Evolutionary conservation across 202 grass and related monocot species (phyloP), one percentile per base, ranked within the genome.

Genomic region (Schoenoplectus tabernaemontani): DNA sequence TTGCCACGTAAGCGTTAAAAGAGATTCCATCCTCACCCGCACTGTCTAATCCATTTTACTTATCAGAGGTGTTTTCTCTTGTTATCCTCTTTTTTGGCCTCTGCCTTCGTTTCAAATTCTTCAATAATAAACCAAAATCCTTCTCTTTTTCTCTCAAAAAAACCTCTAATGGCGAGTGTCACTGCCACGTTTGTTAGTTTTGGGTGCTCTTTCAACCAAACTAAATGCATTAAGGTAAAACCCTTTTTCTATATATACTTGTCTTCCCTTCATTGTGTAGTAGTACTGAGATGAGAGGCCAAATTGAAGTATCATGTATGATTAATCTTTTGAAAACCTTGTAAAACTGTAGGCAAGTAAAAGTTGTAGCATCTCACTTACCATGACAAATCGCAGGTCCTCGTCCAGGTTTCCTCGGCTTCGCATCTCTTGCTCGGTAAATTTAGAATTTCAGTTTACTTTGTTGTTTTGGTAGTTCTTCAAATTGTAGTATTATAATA

Each of bases 401-500:
- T 79, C 77, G 44, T 37, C 82, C 5, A 83, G 84, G 69, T 81
- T 82, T 0, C 82, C 84, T 0, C 84, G 80, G 17, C 69, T 96
- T 17, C 84, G 80, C n/a, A 59, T 92, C 30, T 50, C 17, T 50
- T 88, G 78, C 38, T 80, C 60, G 58, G 93, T 96, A 83, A n/a
- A 50, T 10, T 59, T 3, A 32, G 7, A 19, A 74, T 34, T 51
- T 73, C 46, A 73, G 24, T 53, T 73, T 73, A 1, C 24, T 17
- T 73, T 5, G 15, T 53, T 2, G 16, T 74, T 33, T 53, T 41
- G n/a, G 9, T 33, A 10, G 24, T n/a, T 53, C 8, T n/a, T 43
- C 15, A 53, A 53, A 53, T 53, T 34, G 7, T 53, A 73, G 12
- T 8, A 26, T n/a, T n/a, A n/a, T n/a, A n/a, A n/a, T n/a, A n/a